Base-by-base conservation (phyloP, 2,329 filamentous ascomycete genomes). In the Diplodia corticola region DNA sequence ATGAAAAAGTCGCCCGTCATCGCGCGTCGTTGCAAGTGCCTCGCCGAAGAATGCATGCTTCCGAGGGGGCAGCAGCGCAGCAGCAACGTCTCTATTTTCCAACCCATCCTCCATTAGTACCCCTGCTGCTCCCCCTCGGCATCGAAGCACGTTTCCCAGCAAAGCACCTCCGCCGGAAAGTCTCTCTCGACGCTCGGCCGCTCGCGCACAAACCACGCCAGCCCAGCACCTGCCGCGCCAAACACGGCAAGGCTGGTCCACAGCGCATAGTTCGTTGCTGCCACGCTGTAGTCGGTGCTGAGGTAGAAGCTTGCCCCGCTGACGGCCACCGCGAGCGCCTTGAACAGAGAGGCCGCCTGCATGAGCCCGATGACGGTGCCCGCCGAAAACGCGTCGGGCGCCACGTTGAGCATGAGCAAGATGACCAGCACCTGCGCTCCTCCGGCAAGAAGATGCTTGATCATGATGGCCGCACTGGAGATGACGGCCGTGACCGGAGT, bases 311-410 rank as follows among this genome's bases (percentile, higher is more conserved):
- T 80, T 12, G 79, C 76, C 5, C 80, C 80, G 26, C 76, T 78
- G 22, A 81, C 77, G 1, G 79, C 80, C 1, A 82, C 80, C 6
- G 80, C 81, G 28, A 83, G 76, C 13, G 80, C 80, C 65, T 79
- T 80, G 73, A 82, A 82, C 5, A 82, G 73, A 64, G 75, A 79
- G 22, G 80, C 78, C 4, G 81, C 74, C 66, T 81, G 81, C 72
- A 82, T 78, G 70, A 83, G 76, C n/a, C 81, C 81, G 53, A 82
- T 78, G 5, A 82, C 77, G 20, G 80, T 81, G 46, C 81, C 81
- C 5, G 81, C 78, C 0, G 79, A 81, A 60, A 77, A 79, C 5
- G 80, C 80, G 66, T 83, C 81, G 0, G 81, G 81, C 5, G 80
- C 79, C 1, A 80, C 80, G 69, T 81, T 82, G 65, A 82, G 77